Evolutionary conservation across 805 yeast species (phyloP), one percentile per base, ranked within the genome.

Genomic region (Ascoidea asiatica): DNA sequence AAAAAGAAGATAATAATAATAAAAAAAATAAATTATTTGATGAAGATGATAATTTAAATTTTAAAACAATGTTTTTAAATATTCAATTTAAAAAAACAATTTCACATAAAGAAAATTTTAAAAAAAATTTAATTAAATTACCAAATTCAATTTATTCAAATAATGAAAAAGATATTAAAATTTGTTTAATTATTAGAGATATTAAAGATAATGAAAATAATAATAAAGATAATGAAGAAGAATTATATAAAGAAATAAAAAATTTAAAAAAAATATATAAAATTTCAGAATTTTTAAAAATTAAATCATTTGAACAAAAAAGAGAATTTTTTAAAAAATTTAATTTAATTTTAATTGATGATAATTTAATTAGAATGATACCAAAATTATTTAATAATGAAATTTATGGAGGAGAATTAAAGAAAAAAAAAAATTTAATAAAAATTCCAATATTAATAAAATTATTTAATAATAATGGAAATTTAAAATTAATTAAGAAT

Each of bases 341-440:
- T 58, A 95, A 88, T 54, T 52, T 87, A 48, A 85, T 92, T 61
- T 58, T 92, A 39, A 80, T 86, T 44, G 98, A 92, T 63, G 95
- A 88, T 50, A 79, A 81, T 36, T 67, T 90, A 40, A 69, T 87
- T 44, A 77, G 88, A 22, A 68, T 84, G 48, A 70, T 92, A 63
- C 98, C 98, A 41, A 77, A 79, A 53, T 64, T 84, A 36, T 66
- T 92, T 51, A 96, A 96, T 44, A 96, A 97, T 45, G 84, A 85
- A 63, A 68, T 75, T 3, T 92, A 88, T n/a, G n/a, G n/a, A n/a
- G n/a, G n/a, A n/a, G n/a, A n/a, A n/a, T n/a, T n/a, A n/a, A n/a
- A n/a, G n/a, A n/a, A n/a, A n/a, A n/a, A n/a, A n/a, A n/a, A n/a
- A n/a, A n/a, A n/a, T n/a, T n/a, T n/a, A n/a, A n/a, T n/a, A n/a